Conservation (phyloP, 352 stramenopile species). For the Phytophthora capsici region DNA sequence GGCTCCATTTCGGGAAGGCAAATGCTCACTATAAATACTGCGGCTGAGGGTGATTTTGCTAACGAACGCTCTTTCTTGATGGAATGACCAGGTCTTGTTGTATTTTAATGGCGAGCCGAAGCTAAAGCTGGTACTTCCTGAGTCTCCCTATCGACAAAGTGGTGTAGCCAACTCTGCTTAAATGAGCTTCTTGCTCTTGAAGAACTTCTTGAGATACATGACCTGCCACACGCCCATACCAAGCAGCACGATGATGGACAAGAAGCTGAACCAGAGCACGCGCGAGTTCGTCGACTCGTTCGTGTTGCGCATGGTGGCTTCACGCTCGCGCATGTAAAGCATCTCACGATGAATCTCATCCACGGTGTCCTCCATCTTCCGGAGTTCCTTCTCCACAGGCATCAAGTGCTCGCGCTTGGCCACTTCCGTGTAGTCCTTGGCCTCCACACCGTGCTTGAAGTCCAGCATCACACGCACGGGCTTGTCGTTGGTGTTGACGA, state of each 20-base stretch:
- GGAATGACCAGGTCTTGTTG: constrained; percentile 20
- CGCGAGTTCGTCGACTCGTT: constrained; percentile 91
- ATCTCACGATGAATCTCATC: constrained; percentile 91
- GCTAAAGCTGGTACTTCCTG: too few species aligned
- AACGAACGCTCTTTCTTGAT: constrained; percentile 1
- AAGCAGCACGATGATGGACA: constrained; percentile 87
- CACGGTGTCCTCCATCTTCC: constrained; percentile 90
- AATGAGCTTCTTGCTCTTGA: constrained; percentile 94
- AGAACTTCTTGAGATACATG: constrained; percentile 92
- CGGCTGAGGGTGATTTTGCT: too few species aligned
- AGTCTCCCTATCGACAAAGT: too few species aligned
- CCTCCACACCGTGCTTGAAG: constrained; percentile 89
- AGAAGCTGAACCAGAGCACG: constrained; percentile 91
- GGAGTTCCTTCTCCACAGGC: constrained; percentile 89
- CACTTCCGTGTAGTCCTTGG: constrained; percentile 90
- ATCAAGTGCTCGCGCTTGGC: constrained; percentile 91
- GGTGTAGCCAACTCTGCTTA: constrained; percentile 35
- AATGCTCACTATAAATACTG: background rate
- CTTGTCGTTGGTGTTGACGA: constrained; percentile 84
- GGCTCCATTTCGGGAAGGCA: constrained; percentile 31
- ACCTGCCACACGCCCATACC: constrained; percentile 90
- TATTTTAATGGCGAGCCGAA: constrained; percentile 22
- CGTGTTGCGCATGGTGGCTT: constrained; percentile 88
- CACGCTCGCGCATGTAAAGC: constrained; percentile 90
- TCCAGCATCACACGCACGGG: constrained; percentile 80